phyloP scores from a whole-genome alignment of 495 filamentous ascomycete genomes.

The Venustampulla echinocandica region DNA sequence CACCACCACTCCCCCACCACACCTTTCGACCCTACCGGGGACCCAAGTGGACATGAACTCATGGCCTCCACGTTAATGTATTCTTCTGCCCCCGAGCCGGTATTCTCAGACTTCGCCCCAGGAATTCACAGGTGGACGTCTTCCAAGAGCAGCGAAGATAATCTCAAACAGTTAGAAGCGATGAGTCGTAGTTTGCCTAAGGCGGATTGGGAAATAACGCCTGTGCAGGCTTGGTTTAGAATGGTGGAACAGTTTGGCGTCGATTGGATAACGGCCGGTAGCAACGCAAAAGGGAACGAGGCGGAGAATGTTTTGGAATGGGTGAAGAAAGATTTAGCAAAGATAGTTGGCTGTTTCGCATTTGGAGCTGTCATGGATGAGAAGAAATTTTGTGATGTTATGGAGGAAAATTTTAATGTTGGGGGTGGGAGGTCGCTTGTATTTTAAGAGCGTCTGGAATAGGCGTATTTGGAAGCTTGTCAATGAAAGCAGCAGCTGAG shows the following conservation, averaged over 20 bases:
- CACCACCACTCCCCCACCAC: slow-evolving; percentile 9
- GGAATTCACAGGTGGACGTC: not conserved
- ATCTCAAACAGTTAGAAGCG: slow-evolving; percentile 23
- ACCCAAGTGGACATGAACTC: slow-evolving; percentile 33
- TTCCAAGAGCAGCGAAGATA: not conserved
- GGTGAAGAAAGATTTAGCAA: slow-evolving; percentile 28
- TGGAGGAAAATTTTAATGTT: not conserved
- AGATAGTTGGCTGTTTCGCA: slow-evolving; percentile 29
- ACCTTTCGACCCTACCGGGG: slow-evolving; percentile 17
- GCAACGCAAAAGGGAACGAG: slow-evolving; percentile 16
- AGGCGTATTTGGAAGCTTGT: not conserved
- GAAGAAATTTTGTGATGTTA: slow-evolving; percentile 32
- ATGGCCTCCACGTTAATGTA: slow-evolving; percentile 34
- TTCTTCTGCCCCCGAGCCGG: slow-evolving; percentile 10
- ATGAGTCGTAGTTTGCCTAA: slow-evolving; percentile 32
- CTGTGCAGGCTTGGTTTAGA: slow-evolving; percentile 45
- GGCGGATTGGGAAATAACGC: slow-evolving; percentile 33
- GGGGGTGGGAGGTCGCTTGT: not conserved
- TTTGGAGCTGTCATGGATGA: slow-evolving; percentile 37
- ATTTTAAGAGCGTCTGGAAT: not conserved
- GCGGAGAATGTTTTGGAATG: slow-evolving; percentile 15
- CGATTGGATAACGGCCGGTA: not conserved
- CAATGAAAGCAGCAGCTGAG: no score
- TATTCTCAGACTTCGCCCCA: not conserved
- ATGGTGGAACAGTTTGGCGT: slow-evolving; percentile 26